Conservation (phyloP, 2,329 filamentous ascomycete genomes). For the Dothistroma septosporum region DNA sequence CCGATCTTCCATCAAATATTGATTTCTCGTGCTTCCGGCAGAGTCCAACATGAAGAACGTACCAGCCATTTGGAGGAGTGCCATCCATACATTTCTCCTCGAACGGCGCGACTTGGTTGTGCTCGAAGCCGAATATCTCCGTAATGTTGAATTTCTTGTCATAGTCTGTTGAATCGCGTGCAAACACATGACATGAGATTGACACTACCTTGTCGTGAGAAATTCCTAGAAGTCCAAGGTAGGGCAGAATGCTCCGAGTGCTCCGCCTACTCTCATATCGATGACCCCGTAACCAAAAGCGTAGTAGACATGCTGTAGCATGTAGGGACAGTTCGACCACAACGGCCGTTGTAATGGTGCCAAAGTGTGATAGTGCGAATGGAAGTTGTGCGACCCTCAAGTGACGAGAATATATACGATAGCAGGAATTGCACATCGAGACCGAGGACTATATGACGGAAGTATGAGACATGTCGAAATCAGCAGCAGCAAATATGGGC, state of each 20-base stretch:
- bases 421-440: no score
- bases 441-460: no score
- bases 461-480: no score
- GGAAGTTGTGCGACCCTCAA: no score
- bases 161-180: conserved; percentile 54
- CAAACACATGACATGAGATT: conserved; percentile 56
- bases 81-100: conserved; percentile 41
- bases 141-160: conserved; percentile 49
- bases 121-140: conserved; percentile 48
- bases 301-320: conserved; percentile 4
- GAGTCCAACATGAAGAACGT: conserved; percentile 46
- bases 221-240: conserved; percentile 45
- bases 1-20: conserved; percentile 42
- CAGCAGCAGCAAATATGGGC: no score
- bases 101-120: conserved; percentile 50
- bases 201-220: conserved; percentile 46
- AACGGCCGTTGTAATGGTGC: no score
- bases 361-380: no score
- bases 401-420: no score
- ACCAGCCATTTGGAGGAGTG: conserved; percentile 48
- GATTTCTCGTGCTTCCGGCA: conserved; percentile 43
- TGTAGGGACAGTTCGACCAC: neutral
- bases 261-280: conserved; percentile 24
- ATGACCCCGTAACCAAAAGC: conserved; percentile 20
- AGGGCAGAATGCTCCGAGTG: no score